A percentile compares a stretch with the other conserved stretches of the same genome.
These are phyloP conservation scores for Cyclotella atomus DNA, from an alignment of 108 stramenopile species.

Conservation along the genomic window DNA sequence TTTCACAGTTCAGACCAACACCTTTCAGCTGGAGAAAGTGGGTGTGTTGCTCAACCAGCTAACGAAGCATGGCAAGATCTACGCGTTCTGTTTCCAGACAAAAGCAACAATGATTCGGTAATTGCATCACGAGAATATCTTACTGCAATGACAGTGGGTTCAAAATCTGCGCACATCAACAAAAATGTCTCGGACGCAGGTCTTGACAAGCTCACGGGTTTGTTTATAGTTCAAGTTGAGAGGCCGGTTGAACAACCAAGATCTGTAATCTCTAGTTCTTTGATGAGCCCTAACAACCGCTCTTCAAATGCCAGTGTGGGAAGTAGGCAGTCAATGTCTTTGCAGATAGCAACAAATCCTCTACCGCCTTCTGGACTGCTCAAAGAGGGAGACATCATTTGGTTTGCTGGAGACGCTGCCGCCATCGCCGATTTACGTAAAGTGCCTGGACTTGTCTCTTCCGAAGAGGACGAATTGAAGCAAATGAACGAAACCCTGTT, in stretches of 20 bases:
- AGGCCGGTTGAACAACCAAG: conserved; percentile 64
- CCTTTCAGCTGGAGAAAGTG: not conserved
- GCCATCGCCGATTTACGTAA: conserved; percentile 70
- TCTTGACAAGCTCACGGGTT: conserved; percentile 69
- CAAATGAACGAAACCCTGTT: conserved; percentile 75
- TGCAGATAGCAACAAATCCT: conserved; percentile 53
- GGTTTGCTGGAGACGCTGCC: conserved; percentile 70
- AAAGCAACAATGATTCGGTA: conserved; percentile 13
- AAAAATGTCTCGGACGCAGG: conserved; percentile 64
- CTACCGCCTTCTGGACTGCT: conserved; percentile 73
- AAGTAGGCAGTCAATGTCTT: conserved; percentile 10
- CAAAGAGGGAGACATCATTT: conserved; percentile 59
- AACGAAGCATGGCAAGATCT: conserved; percentile 71
- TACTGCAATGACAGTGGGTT: conserved; percentile 69
- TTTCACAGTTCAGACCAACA: not conserved
- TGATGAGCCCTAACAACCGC: not conserved
- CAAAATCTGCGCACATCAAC: conserved; percentile 57
- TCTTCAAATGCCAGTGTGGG: conserved; percentile 1
- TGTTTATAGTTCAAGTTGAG: conserved; percentile 81
- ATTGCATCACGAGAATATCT: conserved; percentile 66
- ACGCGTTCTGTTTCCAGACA: conserved; percentile 51
- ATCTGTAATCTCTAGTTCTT: not conserved
- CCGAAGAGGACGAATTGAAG: conserved; percentile 68
- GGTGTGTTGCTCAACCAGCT: not conserved
- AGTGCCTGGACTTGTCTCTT: conserved; percentile 74